A percentile compares a stretch with the other conserved stretches of the same genome.
These are phyloP conservation scores for Plasmodium coatneyi DNA, from an alignment of 169 alveolate species.

Conservation along the genomic window DNA sequence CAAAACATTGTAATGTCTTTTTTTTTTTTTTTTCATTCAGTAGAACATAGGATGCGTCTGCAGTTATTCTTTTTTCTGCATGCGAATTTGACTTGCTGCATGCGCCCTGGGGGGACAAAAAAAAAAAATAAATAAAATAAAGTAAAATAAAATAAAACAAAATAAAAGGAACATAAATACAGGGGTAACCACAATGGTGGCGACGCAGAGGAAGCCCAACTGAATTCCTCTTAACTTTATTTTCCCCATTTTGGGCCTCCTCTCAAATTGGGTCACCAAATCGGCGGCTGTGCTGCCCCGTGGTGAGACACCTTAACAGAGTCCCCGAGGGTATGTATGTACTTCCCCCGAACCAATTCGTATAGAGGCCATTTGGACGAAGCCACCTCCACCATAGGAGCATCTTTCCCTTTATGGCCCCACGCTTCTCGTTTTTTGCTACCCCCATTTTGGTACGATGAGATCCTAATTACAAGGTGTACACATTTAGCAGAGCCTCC, in stretches of 20 bases:
- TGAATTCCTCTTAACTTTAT: background rate
- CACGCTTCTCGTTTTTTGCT: background rate
- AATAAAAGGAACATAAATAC: background rate
- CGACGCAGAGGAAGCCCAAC: background rate
- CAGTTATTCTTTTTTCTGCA: background rate
- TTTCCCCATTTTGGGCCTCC: background rate
- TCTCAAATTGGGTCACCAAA: background rate
- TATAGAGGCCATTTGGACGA: background rate
- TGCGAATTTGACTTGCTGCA: conserved; percentile 1
- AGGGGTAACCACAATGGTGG: background rate
- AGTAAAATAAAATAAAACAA: background rate
- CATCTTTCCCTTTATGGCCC: background rate
- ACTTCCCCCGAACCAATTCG: background rate
- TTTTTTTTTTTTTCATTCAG: background rate
- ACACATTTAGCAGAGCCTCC: background rate
- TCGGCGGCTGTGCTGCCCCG: background rate
- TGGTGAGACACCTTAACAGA: no score
- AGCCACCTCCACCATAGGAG: background rate
- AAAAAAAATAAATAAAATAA: background rate
- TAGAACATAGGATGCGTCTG: background rate
- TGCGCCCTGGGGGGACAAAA: background rate
- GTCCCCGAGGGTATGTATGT: background rate
- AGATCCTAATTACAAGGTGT: background rate
- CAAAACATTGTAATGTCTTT: background rate
- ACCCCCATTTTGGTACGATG: background rate